Evolutionary conservation across 2,329 filamentous ascomycete species (phyloP), one percentile per base, ranked within the genome.

Genomic region (Rhexocercosporidium sp.): DNA sequence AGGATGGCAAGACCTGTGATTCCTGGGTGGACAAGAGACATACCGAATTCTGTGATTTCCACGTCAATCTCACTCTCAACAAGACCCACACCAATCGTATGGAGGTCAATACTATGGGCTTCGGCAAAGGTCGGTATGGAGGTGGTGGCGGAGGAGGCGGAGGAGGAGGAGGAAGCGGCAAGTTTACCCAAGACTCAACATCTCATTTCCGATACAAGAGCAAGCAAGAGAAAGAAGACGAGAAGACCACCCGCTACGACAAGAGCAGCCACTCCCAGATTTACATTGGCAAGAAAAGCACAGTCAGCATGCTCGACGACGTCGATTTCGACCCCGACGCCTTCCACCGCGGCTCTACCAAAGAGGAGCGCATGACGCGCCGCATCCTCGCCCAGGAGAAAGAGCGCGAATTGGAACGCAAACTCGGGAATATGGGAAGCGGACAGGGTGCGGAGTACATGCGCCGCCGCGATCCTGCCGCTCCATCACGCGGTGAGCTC

Each of bases 31-130:
- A 99, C 78, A 88, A 87, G 71, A 89, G 93, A 62, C 92, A 94
- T 74, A 97, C 94, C 0, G 90, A 97, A 73, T 93, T 92, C 77
- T 99, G 96, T 80, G 94, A 97, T 71, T 99, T 91, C 73, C 96
- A 99, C 79, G 88, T 97, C 72, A 94, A 96, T 73, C 83, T 93
- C 29, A 90, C 93, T 29, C 82, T 98, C 3, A 86, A 89, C 64
- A 94, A 92, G 76, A 86, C 88, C 76, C 82, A 83, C 34, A 83
- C 87, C 12, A 83, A 85, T 0, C 86, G 94, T 41, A 90, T 94
- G 82, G 94, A 97, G 75, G 85, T 97, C 68, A 97, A 94, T 75
- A 86, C 84, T 14, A 90, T 89, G 78, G 86, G 85, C 22, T 85
- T 83, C 5, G 82, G 76, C 2, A 72, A 71, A 46, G 72, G 72